A percentile compares a stretch with the other conserved stretches of the same genome.
Evolutionary conservation across 176 grass and related monocot species (phyloP).

Genomic region (Coix lacrymajobi): DNA sequence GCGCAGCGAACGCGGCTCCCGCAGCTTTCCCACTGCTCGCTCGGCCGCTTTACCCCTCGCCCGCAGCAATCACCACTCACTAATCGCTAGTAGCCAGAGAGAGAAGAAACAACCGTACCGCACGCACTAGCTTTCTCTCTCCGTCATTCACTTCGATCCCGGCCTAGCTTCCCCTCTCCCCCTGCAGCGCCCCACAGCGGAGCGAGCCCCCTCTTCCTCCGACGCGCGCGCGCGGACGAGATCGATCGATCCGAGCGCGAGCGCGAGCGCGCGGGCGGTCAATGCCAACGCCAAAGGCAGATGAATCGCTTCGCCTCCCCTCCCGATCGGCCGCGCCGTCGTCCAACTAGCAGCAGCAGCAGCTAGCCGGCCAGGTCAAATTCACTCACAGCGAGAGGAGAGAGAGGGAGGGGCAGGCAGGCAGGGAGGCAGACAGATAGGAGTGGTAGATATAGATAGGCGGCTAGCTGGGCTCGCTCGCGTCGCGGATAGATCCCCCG

Average conservation of each 20-base stretch:
- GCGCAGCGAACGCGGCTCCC: background rate
- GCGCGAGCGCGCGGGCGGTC: background rate
- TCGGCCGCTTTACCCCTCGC: background rate
- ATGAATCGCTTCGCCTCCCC: background rate
- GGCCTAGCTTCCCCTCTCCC: background rate
- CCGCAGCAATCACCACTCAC: background rate
- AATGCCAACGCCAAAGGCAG: background rate
- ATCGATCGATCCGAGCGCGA: background rate
- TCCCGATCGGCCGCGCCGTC: background rate
- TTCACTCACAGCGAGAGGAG: background rate
- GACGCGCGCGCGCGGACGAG: background rate
- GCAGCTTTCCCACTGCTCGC: constrained; percentile 17
- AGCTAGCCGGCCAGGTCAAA: background rate
- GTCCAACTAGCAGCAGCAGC: no score
- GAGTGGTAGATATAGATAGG: constrained; percentile 13
- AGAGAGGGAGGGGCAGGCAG: background rate
- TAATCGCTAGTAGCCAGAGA: background rate
- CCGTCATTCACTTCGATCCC: background rate
- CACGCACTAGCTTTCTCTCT: background rate
- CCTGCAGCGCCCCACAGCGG: no score
- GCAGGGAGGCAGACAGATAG: background rate
- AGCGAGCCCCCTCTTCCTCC: background rate
- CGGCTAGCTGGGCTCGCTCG: no score
- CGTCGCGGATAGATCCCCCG: constrained; percentile 30
- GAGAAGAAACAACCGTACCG: background rate